Evolutionary conservation across 2,329 filamentous ascomycete genomes (phyloP).

Genomic region (Exserohilum turcica): DNA sequence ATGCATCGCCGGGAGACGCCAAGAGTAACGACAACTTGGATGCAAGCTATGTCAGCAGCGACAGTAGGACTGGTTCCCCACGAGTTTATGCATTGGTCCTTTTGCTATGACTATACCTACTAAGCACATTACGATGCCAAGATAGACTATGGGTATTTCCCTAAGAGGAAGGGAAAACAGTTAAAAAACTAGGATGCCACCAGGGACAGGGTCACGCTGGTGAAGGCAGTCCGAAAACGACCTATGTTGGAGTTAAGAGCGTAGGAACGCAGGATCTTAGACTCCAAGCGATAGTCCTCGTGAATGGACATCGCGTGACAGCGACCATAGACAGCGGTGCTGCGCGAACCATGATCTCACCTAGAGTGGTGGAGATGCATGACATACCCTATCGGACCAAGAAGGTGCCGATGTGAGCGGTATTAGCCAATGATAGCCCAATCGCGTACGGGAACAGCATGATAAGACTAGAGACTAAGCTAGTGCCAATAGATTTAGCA

Average conservation of each 20-base stretch:
- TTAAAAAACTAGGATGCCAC: conserved; percentile 5
- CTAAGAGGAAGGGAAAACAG: background rate
- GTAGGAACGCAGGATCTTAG: background rate
- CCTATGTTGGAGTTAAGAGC: background rate
- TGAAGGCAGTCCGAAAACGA: background rate
- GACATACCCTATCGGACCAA: background rate
- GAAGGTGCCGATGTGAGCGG: background rate
- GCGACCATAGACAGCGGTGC: background rate
- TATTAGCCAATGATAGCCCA: background rate
- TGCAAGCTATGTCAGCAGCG: background rate
- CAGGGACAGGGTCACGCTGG: background rate
- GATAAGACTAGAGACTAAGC: background rate
- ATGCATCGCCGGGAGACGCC: background rate
- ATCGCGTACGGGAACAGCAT: background rate
- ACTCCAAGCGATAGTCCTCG: background rate
- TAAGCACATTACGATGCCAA: background rate
- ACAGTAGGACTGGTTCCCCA: background rate
- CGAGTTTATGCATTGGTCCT: background rate
- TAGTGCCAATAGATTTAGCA: conserved; percentile 1
- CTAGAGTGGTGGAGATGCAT: background rate
- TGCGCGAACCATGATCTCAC: background rate
- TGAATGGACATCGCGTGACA: background rate
- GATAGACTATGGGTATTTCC: background rate
- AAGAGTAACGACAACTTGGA: too few relatives aligned
- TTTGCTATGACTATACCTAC: background rate